A percentile compares a stretch with the other conserved stretches of the same genome.
These are phyloP conservation scores for Plectranthus barbatus DNA, from an alignment of 257 asterid species.

Conservation along the genomic window DNA sequence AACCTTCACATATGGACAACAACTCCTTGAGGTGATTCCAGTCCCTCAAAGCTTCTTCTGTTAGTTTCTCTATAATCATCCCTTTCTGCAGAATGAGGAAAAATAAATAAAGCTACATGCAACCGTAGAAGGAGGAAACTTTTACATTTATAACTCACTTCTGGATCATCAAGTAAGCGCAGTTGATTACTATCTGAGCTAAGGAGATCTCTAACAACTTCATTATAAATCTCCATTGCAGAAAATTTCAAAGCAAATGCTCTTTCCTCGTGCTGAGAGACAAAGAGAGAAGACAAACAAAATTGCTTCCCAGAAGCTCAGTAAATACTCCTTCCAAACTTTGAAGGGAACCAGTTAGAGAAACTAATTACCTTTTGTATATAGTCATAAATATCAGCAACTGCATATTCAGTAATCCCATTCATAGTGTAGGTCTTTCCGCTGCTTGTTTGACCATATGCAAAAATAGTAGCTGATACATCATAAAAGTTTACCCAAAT, in stretches of 20 bases:
- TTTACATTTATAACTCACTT: no score
- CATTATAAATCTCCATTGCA: slow-evolving; percentile 95
- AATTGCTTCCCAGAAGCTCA: no score
- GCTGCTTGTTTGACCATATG: slow-evolving; percentile 99
- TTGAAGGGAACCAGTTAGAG: no score
- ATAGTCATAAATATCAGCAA: slow-evolving; percentile 51
- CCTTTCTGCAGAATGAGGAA: slow-evolving; percentile 53
- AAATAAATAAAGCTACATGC: slow-evolving; percentile 5
- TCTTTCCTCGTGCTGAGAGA: slow-evolving; percentile 85
- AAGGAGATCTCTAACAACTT: slow-evolving; percentile 95
- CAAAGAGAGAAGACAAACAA: neutral
- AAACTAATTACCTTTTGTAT: slow-evolving; percentile 29
- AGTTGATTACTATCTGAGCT: slow-evolving; percentile 66
- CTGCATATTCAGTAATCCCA: slow-evolving; percentile 92
- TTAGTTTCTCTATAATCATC: slow-evolving; percentile 79
- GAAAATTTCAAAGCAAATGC: slow-evolving; percentile 90
- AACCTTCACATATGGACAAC: slow-evolving; percentile 83
- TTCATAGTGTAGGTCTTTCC: slow-evolving; percentile 99
- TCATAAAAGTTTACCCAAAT: no score
- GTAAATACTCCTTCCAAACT: no score
- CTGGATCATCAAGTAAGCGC: slow-evolving; percentile 95
- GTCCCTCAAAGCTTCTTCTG: slow-evolving; percentile 92
- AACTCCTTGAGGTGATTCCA: slow-evolving; percentile 86
- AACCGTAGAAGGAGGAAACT: slow-evolving; percentile 10
- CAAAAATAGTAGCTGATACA: slow-evolving; percentile 94